Percentiles rank a stretch among this genome's conserved stretches.
Evolutionary conservation across 257 asterid genomes (phyloP).

Genomic region (Linaria vulgaris): DNA sequence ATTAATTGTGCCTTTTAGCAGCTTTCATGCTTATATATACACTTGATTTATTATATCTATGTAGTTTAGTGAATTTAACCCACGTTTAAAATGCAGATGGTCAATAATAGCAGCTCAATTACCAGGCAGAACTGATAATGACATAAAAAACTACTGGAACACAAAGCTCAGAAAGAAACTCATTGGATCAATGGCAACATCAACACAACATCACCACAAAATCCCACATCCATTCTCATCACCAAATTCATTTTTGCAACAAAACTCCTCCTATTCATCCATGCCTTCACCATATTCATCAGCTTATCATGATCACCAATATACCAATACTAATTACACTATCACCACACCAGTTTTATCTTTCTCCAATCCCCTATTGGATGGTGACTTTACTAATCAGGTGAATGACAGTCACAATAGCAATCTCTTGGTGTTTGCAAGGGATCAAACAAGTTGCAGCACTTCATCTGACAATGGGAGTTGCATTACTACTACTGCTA

Average conservation of each 20-base stretch:
- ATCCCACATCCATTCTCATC: conserved; percentile 21
- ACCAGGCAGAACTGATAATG: conserved; percentile 87
- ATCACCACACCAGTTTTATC: background rate
- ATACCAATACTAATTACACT: conserved; percentile 12
- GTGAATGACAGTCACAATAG: conserved; percentile 14
- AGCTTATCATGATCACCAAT: conserved; percentile 14
- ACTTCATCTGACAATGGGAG: conserved; percentile 49
- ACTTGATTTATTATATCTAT: too few relatives aligned
- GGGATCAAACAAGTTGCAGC: conserved; percentile 42
- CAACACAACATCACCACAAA: conserved; percentile 27
- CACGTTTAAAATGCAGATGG: conserved; percentile 38
- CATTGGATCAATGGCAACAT: conserved; percentile 22
- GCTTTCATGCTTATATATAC: too few relatives aligned
- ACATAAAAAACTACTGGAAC: conserved; percentile 91
- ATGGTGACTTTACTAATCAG: conserved; percentile 21
- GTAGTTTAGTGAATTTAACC: too few relatives aligned
- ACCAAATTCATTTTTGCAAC: background rate
- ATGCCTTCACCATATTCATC: conserved; percentile 19
- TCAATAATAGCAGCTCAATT: conserved; percentile 79
- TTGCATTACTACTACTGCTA: conserved; percentile 15
- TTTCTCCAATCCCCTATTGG: conserved; percentile 27
- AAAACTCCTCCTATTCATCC: conserved; percentile 16
- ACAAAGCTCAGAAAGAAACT: conserved; percentile 83
- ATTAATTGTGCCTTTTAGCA: too few relatives aligned
- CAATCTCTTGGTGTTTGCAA: conserved; percentile 35